A percentile compares a stretch with the other conserved stretches of the same genome.
Evolutionary conservation across 306 rosid species (phyloP).

Genomic region (Dryas octopetala): DNA sequence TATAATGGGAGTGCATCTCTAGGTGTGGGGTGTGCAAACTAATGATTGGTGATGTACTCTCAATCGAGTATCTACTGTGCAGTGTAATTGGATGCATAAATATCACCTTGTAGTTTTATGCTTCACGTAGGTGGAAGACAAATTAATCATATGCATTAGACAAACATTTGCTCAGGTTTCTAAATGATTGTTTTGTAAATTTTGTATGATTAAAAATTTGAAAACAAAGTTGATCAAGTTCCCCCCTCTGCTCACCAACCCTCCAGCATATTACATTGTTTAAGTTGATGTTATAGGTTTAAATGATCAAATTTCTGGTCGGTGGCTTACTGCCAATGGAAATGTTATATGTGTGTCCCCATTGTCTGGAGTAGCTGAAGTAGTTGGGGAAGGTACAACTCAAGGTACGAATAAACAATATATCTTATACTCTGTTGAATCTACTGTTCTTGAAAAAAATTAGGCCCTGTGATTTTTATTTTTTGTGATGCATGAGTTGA

Average conservation of each 20-base stretch:
- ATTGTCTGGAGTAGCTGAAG: slow-evolving; percentile 66
- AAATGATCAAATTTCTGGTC: slow-evolving; percentile 66
- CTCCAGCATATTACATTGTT: slow-evolving; percentile 21
- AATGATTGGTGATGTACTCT: background rate
- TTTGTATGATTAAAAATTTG: background rate
- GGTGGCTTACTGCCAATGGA: slow-evolving; percentile 66
- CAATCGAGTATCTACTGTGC: background rate
- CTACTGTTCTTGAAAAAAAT: background rate
- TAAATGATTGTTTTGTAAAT: background rate
- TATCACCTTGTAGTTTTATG: background rate
- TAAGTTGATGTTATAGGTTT: slow-evolving; percentile 50
- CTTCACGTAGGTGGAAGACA: background rate
- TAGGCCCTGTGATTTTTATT: background rate
- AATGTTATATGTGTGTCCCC: slow-evolving; percentile 67
- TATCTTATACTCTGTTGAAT: slow-evolving; percentile 6
- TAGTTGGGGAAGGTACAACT: slow-evolving; percentile 78
- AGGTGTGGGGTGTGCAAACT: background rate
- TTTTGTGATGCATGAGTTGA: slow-evolving; percentile 5
- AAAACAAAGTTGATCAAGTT: background rate
- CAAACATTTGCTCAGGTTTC: background rate
- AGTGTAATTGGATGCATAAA: background rate
- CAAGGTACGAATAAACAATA: slow-evolving; percentile 55
- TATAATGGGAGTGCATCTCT: background rate
- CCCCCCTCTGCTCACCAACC: background rate
- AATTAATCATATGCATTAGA: background rate